These are phyloP conservation scores for Nannochloropsis gaditana DNA, from an alignment of 108 stramenopile species.

Conservation along the genomic window DNA sequence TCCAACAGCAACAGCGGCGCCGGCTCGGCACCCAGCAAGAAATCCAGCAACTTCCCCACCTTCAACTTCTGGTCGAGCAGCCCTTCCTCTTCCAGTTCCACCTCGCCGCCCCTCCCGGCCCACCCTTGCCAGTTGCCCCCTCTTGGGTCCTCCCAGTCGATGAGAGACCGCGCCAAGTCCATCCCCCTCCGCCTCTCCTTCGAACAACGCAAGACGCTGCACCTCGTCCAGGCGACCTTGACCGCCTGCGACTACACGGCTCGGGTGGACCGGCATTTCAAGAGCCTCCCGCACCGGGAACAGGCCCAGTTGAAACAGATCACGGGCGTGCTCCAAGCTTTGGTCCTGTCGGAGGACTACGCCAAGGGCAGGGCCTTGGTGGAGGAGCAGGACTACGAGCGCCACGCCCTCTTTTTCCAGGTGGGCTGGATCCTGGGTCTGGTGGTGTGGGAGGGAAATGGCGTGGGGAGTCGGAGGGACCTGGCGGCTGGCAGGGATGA, in stretches of 20 bases:
- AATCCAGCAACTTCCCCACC: slow-evolving; percentile 17
- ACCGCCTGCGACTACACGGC: slow-evolving; percentile 63
- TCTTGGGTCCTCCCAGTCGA: background rate
- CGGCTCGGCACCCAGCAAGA: background rate
- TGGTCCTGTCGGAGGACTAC: slow-evolving; percentile 63
- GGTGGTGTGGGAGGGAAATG: slow-evolving; percentile 24
- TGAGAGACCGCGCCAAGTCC: slow-evolving; percentile 62
- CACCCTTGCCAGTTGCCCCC: background rate
- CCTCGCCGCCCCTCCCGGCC: background rate
- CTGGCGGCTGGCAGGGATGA: too few relatives aligned
- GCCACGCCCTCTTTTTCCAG: slow-evolving; percentile 50
- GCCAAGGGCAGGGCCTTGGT: slow-evolving; percentile 53
- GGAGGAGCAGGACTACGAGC: slow-evolving; percentile 36
- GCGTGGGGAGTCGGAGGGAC: too few relatives aligned
- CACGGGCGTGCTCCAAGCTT: slow-evolving; percentile 58
- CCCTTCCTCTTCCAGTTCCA: background rate
- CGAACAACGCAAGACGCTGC: slow-evolving; percentile 62
- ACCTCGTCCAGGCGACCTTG: slow-evolving; percentile 65
- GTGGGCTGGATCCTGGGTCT: background rate
- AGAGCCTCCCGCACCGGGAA: slow-evolving; percentile 5
- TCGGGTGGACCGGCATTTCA: slow-evolving; percentile 57
- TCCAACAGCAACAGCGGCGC: background rate
- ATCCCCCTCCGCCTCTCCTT: slow-evolving; percentile 64
- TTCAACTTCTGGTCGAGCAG: background rate
- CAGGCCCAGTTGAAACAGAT: slow-evolving; percentile 59